Base-by-base conservation (phyloP, 2,329 filamentous ascomycete genomes). In the Lomentospora prolificans region DNA sequence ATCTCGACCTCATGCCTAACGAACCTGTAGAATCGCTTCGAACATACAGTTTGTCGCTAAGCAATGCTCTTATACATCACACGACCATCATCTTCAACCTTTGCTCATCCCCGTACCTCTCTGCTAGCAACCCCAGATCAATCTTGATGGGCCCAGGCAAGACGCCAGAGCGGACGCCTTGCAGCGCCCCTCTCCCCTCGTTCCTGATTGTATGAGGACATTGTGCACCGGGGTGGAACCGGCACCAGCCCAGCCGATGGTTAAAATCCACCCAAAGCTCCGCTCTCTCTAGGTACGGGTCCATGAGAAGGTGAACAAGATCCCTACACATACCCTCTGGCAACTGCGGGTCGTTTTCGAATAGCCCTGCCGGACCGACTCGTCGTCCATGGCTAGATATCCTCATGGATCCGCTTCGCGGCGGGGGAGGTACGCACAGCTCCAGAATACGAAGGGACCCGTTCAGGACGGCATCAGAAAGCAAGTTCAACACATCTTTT, bases 221-320 rank as follows among this genome's bases (percentile, higher is more conserved):
- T 28, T 59, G 41, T 22, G 55, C 61, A 28, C 60, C 62, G 9
- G 58, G 58, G 50, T 76, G 73, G 58, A 75, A 77, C 22, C 64
- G 66, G 57, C 74, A 76, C 68, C 73, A 75, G 1, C 69, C 62
- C 19, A 60, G 57, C 53, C 65, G 64, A 58, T 75, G 74, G 41
- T 60, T 61, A 19, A 62, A 62, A 55, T 66, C 66, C 39, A 75
- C 67, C 60, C 64, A 64, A 27, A 78, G 60, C 56, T 69, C 64
- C 12, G 70, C 72, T 44, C 59, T 66, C 51, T 72, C 64, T 33
- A 78, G 64, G 50, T 76, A 71, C 51, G 75, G 75, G 57, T 78
- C 75, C 44, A 68, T 64, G 55, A 79, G 61, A 17, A 78, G 62
- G 53, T 65, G 63, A 50, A 77, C 52, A 4, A 54, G 14, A 22